Evolutionary conservation across 768 basidiomycete species (phyloP).

Genomic region (Tremella mesenterica): DNA sequence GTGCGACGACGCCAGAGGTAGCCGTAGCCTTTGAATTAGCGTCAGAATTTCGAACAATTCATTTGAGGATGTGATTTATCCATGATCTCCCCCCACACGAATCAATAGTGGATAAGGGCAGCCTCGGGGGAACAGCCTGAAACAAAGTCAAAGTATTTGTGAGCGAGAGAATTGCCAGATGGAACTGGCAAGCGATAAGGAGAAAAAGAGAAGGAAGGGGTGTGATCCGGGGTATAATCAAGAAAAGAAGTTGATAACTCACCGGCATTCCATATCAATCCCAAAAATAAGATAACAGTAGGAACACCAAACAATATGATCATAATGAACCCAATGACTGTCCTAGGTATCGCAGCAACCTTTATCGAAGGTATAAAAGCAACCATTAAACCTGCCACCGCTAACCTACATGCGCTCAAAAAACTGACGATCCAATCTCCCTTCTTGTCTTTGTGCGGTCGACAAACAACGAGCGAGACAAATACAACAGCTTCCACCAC

Average conservation of each 20-base stretch:
- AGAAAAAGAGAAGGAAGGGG: too few species aligned
- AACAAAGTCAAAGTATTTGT: too few species aligned
- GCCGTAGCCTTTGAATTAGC: constrained; percentile 28
- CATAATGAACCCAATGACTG: constrained; percentile 67
- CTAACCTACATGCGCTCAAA: constrained; percentile 59
- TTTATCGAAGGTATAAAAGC: constrained; percentile 62
- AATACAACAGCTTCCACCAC: constrained; percentile 60
- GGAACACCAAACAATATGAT: constrained; percentile 65
- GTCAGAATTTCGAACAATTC: neutral
- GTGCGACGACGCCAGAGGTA: constrained; percentile 39
- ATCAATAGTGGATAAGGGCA: too few species aligned
- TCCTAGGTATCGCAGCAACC: constrained; percentile 67
- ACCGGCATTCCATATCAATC: constrained; percentile 52
- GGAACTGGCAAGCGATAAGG: neutral
- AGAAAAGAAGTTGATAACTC: constrained; percentile 2
- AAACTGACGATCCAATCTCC: constrained; percentile 63
- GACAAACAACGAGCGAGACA: constrained; percentile 50
- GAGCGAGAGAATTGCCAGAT: too few species aligned
- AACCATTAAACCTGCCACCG: constrained; percentile 63
- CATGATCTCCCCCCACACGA: too few species aligned
- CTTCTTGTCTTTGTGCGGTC: constrained; percentile 60
- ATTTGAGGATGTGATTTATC: too few species aligned
- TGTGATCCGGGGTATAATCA: too few species aligned
- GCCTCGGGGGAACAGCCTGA: too few species aligned
- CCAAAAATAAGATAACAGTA: constrained; percentile 60